Conservation (phyloP, 805 yeast genomes). For the Diddensiella transvaalensis region DNA sequence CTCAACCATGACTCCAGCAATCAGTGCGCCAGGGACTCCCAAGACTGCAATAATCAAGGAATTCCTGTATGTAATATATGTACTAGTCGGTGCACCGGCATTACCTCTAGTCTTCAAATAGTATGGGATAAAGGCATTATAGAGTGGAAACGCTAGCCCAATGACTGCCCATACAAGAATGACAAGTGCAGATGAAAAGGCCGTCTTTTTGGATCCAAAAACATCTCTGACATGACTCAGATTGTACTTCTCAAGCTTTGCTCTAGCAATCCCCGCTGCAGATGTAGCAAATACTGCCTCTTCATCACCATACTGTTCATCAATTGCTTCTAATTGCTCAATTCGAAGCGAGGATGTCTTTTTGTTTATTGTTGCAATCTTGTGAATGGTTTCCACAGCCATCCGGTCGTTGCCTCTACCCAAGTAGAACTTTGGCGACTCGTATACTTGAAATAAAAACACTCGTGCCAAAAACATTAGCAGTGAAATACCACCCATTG, state of each 20-base stretch:
- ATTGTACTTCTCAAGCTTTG: conserved; percentile 10
- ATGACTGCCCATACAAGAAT: conserved; percentile 52
- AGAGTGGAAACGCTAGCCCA: conserved; percentile 54
- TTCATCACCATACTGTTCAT: conserved; percentile 27
- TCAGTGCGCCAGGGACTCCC: conserved; percentile 49
- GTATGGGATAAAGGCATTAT: conserved; percentile 50
- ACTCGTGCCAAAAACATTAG: conserved; percentile 46
- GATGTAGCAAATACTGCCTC: conserved; percentile 19
- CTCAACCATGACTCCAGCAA: conserved; percentile 35
- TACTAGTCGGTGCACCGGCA: conserved; percentile 16
- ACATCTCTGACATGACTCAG: conserved; percentile 41
- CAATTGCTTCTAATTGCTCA: conserved; percentile 46
- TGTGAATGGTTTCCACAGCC: conserved; percentile 43
- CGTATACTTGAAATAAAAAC: conserved; percentile 42
- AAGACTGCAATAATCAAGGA: conserved; percentile 40
- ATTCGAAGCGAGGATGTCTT: conserved; percentile 41
- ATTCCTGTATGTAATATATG: conserved; percentile 23
- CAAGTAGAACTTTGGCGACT: conserved; percentile 53
- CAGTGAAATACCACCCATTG: conserved; percentile 50
- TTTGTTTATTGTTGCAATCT: conserved; percentile 46
- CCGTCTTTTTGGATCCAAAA: conserved; percentile 44
- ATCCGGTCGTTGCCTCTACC: conserved; percentile 48
- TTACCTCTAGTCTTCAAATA: conserved; percentile 45
- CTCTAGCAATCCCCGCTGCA: conserved; percentile 22
- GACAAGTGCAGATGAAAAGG: conserved; percentile 43